Base-by-base conservation (phyloP, 805 yeast genomes). In the Yamadazyma kitorensis region DNA sequence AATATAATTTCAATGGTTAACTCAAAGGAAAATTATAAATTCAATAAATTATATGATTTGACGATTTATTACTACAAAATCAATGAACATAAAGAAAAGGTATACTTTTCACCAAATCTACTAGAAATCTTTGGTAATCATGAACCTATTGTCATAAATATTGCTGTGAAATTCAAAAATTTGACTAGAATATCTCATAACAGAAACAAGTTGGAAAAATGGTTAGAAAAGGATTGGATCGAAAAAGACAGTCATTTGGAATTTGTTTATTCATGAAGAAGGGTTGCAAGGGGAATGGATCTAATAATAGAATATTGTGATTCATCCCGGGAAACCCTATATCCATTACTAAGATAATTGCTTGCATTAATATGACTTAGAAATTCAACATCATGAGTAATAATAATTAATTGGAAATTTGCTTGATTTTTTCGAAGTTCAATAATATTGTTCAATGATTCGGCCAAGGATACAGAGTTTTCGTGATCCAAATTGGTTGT, bases 311-410 rank as follows among this genome's bases (percentile, higher is more conserved):
- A 86, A 43, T 80, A 80, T 49, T 88, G 93, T 36, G 84, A 71
- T 37, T 81, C 84, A 56, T 88, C 87, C 54, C 98, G 72, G 44
- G 75, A 75, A 11, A 93, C 80, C 41, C 84, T 72, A 59, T 82
- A 93, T 58, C 85, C 93, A 53, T 84, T 88, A 54, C 87, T 96
- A 8, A 95, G 80, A 52, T 85, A 88, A 37, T 78, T 75, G 14
- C 81, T 74, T 0, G 97, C 96, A 55, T 83, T 80, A 81, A 93
- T 88, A 52, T 80, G 80, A 31, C 78, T 73, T 49, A 93, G 67
- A 52, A 93, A 93, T 49, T 83, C 82, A 57, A 91, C 97, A 59
- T 93, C 99, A 53, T 93, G 99, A 0, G 98, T 93, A 46, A 93
- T 93, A 5, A 93, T 94, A 49, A 93, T 88, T 35, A 93, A 68